phyloP scores from a whole-genome alignment of 129 eudicot genomes.

The carrot (Daucus carota) region DNA sequence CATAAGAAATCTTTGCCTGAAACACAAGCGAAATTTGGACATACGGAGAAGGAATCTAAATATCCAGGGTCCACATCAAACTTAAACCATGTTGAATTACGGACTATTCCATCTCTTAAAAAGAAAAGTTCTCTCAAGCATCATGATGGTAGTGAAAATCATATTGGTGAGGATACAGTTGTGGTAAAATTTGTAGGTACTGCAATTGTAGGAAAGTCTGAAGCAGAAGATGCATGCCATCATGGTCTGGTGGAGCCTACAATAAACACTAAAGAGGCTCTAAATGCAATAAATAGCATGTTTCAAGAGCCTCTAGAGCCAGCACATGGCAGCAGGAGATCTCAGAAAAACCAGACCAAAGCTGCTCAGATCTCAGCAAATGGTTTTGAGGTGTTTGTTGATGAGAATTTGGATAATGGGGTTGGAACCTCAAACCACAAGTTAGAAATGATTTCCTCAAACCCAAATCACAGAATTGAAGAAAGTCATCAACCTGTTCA shows the following conservation, averaged over 20 bases:
- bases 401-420: slow-evolving; percentile 34
- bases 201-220: slow-evolving; percentile 64
- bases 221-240: slow-evolving; percentile 91
- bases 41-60: slow-evolving; percentile 12
- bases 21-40: slow-evolving; percentile 16
- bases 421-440: slow-evolving; percentile 21
- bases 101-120: not conserved
- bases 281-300: slow-evolving; percentile 89
- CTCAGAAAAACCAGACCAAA: slow-evolving; percentile 34
- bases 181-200: slow-evolving; percentile 71
- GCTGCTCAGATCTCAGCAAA: slow-evolving; percentile 21
- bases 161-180: slow-evolving; percentile 55
- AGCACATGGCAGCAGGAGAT: slow-evolving; percentile 34
- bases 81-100: not conserved
- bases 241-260: slow-evolving; percentile 97
- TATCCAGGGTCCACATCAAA: slow-evolving; percentile 1
- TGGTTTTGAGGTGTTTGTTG: slow-evolving; percentile 54
- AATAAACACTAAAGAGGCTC: slow-evolving; percentile 82
- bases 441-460: not conserved
- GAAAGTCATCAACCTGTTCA: slow-evolving; percentile 26
- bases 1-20: slow-evolving; percentile 18
- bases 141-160: slow-evolving; percentile 12
- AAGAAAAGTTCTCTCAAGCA: slow-evolving; percentile 18
- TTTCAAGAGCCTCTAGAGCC: slow-evolving; percentile 82
- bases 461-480: not conserved